Evolutionary conservation across 169 alveolate species (phyloP).

Genomic region (Perkinsus marinus): DNA sequence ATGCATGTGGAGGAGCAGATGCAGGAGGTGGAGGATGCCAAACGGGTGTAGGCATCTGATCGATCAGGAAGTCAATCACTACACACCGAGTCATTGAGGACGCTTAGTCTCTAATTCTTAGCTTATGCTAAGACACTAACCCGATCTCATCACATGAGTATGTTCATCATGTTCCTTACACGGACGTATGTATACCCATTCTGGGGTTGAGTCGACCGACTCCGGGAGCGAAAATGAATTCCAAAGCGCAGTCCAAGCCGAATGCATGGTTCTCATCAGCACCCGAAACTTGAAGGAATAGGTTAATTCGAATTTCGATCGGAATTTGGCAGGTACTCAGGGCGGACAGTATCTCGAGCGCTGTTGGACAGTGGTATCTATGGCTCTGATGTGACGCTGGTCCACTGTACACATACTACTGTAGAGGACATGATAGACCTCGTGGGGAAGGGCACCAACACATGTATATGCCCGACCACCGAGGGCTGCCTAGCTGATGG

Average conservation of each 20-base stretch:
- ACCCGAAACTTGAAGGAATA: too few relatives aligned
- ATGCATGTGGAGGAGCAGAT: constrained; percentile 5
- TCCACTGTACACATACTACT: neutral
- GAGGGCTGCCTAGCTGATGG: constrained; percentile 4
- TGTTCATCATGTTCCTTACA: too few relatives aligned
- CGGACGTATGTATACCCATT: too few relatives aligned
- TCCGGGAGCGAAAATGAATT: too few relatives aligned
- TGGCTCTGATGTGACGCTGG: neutral
- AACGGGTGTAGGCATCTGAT: neutral
- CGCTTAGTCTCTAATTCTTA: too few relatives aligned
- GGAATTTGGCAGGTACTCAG: neutral
- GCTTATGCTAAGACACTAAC: too few relatives aligned
- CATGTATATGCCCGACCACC: neutral
- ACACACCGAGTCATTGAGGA: too few relatives aligned
- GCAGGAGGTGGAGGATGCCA: neutral
- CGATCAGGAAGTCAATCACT: too few relatives aligned
- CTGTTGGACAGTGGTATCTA: neutral
- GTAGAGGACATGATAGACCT: neutral
- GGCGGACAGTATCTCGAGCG: neutral
- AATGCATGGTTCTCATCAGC: too few relatives aligned
- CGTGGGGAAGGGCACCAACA: neutral
- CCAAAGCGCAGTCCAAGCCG: too few relatives aligned
- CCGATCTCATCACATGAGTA: too few relatives aligned
- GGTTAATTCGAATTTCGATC: neutral
- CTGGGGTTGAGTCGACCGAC: too few relatives aligned